Evolutionary conservation across 805 yeast species (phyloP), one percentile per base, ranked within the genome.

Genomic region (Nakazawaea peltata): DNA sequence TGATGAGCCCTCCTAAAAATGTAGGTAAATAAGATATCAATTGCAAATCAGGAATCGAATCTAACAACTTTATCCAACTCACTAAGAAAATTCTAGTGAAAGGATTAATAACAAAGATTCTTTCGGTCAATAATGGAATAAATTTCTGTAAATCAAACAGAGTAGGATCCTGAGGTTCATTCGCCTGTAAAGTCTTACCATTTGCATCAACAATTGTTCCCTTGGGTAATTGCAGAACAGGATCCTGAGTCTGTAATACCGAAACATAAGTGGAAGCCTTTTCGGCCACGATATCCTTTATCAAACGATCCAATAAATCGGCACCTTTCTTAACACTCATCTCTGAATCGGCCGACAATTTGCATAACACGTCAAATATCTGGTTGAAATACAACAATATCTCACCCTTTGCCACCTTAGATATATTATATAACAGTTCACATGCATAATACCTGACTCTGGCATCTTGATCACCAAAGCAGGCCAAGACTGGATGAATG

Each of bases 381-480:
- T 92, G 97, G 57, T 90, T 92, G 66, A 92, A 92, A 54, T 85
- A 88, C 10, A 82, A 64, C 41, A 92, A 63, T 16, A 92, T 84
- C 57, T 92, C 97, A 19, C 97, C 97, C 46, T 94, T 77, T 3
- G 97, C 95, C 15, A 92, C 94, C 51, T 92, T 92, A 31, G 97
- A 95, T 30, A 92, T 88, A 57, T 92, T 92, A 58, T 92, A 92
- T 41, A 92, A 66, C 32, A 94, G 81, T 51, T 92, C 98, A 61
- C 97, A 92, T 0, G 98, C 97, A 55, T 87, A 92, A 50, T 92
- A 92, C 36, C 98, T 69, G 7, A 92, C 98, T 45, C 94, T 74
- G n/a, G 95, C 90, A 54, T 92, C 96, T 41, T 92, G 95, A 51
- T 92, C 98, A 33, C 94, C 90, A 55, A 92, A 92, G 40, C 97